phyloP scores from a whole-genome alignment of 208 protist genomes.

The Trypanosoma lewisi region DNA sequence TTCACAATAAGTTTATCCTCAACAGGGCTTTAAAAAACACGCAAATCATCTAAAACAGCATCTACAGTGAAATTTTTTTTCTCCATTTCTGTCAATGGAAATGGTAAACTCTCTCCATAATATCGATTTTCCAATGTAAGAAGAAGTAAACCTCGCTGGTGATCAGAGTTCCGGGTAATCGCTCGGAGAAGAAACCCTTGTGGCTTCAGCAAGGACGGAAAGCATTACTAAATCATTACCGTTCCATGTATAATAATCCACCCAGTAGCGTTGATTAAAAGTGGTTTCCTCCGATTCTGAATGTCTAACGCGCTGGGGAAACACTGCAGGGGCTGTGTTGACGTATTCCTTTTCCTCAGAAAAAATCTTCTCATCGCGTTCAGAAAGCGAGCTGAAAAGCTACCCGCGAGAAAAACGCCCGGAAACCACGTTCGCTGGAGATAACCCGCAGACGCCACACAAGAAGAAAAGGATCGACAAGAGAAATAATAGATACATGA shows the following conservation, averaged over 20 bases:
- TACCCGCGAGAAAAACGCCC: not conserved
- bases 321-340: slow-evolving; percentile 27
- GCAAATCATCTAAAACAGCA: slow-evolving; percentile 36
- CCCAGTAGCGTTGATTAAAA: slow-evolving; percentile 40
- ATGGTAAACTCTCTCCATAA: slow-evolving; percentile 41
- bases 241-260: slow-evolving; percentile 27
- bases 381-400: slow-evolving; percentile 7
- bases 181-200: slow-evolving; percentile 19
- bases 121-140: slow-evolving; percentile 46
- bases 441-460: not conserved
- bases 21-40: slow-evolving; percentile 29
- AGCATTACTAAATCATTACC: slow-evolving; percentile 25
- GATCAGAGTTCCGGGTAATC: slow-evolving; percentile 31
- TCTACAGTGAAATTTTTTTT: slow-evolving; percentile 31
- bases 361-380: not conserved
- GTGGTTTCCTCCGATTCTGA: slow-evolving; percentile 11
- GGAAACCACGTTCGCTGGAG: not conserved
- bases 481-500: too few species aligned
- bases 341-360: slow-evolving; percentile 4
- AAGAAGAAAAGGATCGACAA: not conserved
- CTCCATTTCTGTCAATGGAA: slow-evolving; percentile 22
- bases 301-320: slow-evolving; percentile 31
- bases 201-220: slow-evolving; percentile 31
- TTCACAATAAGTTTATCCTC: slow-evolving; percentile 24
- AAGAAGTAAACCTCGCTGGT: slow-evolving; percentile 23